Evolutionary conservation across 2,329 filamentous ascomycete genomes (phyloP), one percentile per base, ranked within the genome.

Genomic region (Calycina marina): DNA sequence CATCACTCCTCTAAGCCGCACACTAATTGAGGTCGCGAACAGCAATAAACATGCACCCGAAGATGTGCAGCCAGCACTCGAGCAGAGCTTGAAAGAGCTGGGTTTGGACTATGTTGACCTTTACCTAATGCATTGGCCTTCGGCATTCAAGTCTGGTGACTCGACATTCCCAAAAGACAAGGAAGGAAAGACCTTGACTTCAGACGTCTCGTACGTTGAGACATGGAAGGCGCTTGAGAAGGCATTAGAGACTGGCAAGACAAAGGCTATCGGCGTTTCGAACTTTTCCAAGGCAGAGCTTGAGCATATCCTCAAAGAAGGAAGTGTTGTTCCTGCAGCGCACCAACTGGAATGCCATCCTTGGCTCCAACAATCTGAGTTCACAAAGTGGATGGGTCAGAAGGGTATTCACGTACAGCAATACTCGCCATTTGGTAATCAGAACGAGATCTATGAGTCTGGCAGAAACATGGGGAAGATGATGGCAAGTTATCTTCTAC

Each of bases 191-290:
- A 43, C 37, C 20, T 30, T 43, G 18, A 44, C 40, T 11, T 38
- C 34, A 5, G 30, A 44, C 16, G 46, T 44, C 17, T 39, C 36
- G 10, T 72, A 60, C 28, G 36, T 58, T 26, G 52, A 61, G 34
- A 75, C 71, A 31, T 77, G 69, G 68, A 55, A 61, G 20, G 63
- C 63, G 2, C 66, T 77, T 63, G 65, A 70, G 50, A 59, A 63
- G 40, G 46, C 75, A 13, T 57, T 72, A 18, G 51, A 55, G 9
- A 57, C 61, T 2, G 63, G 65, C 42, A 63, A 69, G 43, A 62
- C 65, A 4, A 62, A 59, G 38, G 57, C 68, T 37, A 72, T 77
- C 32, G 72, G 73, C 30, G 61, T 77, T 27, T 73, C 68, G 35
- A 77, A 77, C 55, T 77, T 75, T 56, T 53, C 53, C 4, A 46